Base-by-base conservation (phyloP, 495 filamentous ascomycete species). In the Aspergillus panamensis region DNA sequence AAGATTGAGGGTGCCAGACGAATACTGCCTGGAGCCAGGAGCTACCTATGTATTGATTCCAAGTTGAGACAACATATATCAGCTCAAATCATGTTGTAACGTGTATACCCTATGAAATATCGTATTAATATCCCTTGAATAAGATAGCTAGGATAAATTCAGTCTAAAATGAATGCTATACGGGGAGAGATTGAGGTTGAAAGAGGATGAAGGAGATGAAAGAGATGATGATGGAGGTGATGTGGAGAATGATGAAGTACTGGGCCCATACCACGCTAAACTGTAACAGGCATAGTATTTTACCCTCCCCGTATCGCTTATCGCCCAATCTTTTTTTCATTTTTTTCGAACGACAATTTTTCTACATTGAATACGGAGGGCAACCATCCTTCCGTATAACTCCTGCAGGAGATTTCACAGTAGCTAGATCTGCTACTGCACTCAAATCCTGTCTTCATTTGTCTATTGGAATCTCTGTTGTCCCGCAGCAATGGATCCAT, bases 401-500 rank as follows among this genome's bases (percentile, higher is more conserved):
- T 25, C 25, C 25, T 20, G 6, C 42, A 45, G 8, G 16, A 45
- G 20, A 25, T 25, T 25, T 25, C 25, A 5, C 2, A 25, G 25
- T 2, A 25, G 25, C 2, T 25, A 5, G 2, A 5, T 2, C 25
- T 25, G 5, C 25, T 2, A 25, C 25, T 5, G 5, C 25, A 25
- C 5, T 25, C 5, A 5, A 25, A 25, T 25, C 25, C 2, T 25
- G 2, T 25, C 25, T 5, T 25, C 2, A 5, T 5, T 25, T 25
- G 2, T 3, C 6, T 6, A 8, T 39, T 39, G 3, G 35, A 39
- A 39, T 8, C 35, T 12, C 14, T 3, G 10, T 39, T 39, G 20
- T 17, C 8, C 12, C 42, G 8, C 20, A 57, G 53, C 58, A 58
- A 97, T 97, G 93, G 84, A 87, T 50, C 76, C 82, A 16, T 90